These are phyloP conservation scores for Dalechampia spathulata DNA, from an alignment of 441 rosid genomes.

Conservation along the genomic window DNA sequence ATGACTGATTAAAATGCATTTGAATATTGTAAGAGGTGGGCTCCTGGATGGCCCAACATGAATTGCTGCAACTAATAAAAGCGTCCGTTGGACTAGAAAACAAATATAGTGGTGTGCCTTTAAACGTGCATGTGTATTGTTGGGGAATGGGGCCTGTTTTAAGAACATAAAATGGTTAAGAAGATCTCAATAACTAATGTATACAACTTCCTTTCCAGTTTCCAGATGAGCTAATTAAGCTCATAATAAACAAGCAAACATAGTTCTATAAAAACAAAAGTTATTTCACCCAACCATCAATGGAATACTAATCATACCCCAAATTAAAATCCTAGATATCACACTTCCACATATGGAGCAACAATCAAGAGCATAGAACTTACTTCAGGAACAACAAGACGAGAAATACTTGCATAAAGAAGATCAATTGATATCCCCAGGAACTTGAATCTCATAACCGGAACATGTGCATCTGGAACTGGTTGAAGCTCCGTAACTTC, in stretches of 20 bases:
- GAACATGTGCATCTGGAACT: slow-evolving; percentile 71
- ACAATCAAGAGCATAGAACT: slow-evolving; percentile 17
- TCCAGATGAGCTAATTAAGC: neutral
- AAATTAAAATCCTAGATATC: neutral
- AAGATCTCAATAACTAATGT: no score
- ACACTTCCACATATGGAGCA: neutral
- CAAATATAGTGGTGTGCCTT: no score
- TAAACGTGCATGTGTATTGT: no score
- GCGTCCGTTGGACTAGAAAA: neutral
- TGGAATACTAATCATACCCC: neutral
- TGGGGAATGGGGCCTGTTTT: no score
- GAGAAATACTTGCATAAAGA: slow-evolving; percentile 59
- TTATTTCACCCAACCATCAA: neutral
- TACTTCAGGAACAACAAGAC: slow-evolving; percentile 51
- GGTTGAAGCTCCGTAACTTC: slow-evolving; percentile 64
- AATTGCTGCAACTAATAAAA: neutral
- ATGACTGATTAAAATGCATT: neutral
- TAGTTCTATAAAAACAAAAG: no score
- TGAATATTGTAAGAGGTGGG: neutral
- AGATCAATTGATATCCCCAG: slow-evolving; percentile 61
- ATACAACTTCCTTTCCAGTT: no score
- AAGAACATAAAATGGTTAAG: neutral
- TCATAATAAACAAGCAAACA: no score
- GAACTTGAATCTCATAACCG: slow-evolving; percentile 69
- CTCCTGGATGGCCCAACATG: neutral